Base-by-base conservation (phyloP, 2,329 filamentous ascomycete species). In the Nothomitra cinnamomea region DNA sequence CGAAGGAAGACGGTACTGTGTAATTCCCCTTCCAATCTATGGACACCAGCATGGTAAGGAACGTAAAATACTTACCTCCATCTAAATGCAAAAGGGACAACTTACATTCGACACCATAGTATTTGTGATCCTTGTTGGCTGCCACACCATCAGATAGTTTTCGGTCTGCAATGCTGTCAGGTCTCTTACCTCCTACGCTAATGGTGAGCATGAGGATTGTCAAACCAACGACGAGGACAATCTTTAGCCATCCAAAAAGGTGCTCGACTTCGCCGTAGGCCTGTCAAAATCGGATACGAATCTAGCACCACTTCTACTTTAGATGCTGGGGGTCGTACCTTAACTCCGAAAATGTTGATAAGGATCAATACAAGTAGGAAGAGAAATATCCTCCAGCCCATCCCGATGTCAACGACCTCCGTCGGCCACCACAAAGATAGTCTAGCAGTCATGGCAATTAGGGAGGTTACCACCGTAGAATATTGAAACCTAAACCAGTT, bases 211-310 rank as follows among this genome's bases (percentile, higher is more conserved):
- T 38, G 3, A 51, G 25, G 12, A 51, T 15, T 10, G 19, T 8
- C 17, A 51, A 68, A 7, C 65, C 66, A 24, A 67, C 28, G 6
- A 68, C 57, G 6, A 64, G 63, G 22, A 67, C 58, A 38, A 68
- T 64, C 55, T 68, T 69, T 61, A 69, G 66, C 17, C 61, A 63
- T 5, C 65, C 62, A 54, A 69, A 68, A 65, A 66, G 68, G 54
- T 69, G 66, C 49, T 70, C 67, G 38, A 67, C 64, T 52, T 70
- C 67, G 38, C 66, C 67, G 38, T 68, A 70, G 13, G 58, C 41
- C 66, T 62, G 2, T 68, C 66, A 3, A 65, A 65, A n/a, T n/a
- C n/a, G n/a, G n/a, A n/a, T 28, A 68, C 53, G 56, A 68, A 67
- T 57, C 68, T 69, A 50, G 67, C 56, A 1, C 61, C 56, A 1